These are phyloP conservation scores for Cladobotryum mycophilum DNA, from an alignment of 2,329 filamentous ascomycete genomes.

Conservation along the genomic window DNA sequence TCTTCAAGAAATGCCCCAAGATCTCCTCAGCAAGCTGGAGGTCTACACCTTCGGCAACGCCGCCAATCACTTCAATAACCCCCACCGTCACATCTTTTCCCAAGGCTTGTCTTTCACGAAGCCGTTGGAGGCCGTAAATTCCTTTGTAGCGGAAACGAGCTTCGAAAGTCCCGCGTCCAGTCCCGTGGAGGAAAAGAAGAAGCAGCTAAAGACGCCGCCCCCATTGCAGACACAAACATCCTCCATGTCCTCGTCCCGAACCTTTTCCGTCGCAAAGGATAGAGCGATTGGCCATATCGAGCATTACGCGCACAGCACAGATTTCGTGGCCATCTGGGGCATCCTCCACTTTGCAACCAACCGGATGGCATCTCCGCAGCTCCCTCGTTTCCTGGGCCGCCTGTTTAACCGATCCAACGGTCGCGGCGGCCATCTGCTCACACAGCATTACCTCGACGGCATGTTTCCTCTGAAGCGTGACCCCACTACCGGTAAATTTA, in stretches of 20 bases:
- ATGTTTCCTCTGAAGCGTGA: conserved; percentile 52
- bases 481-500: conserved; percentile 33
- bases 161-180: conserved; percentile 19
- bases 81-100: conserved; percentile 46
- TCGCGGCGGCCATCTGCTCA: conserved; percentile 52
- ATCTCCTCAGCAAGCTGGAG: conserved; percentile 62
- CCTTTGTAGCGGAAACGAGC: conserved; percentile 31
- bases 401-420: conserved; percentile 50
- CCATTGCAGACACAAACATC: conserved; percentile 20
- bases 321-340: conserved; percentile 70
- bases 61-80: conserved; percentile 78
- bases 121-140: conserved; percentile 29
- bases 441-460: conserved; percentile 55
- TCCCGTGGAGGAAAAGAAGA: conserved; percentile 16
- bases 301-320: conserved; percentile 69
- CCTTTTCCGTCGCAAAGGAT: conserved; percentile 33
- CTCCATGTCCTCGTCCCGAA: conserved; percentile 28
- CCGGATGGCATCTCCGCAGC: conserved; percentile 30
- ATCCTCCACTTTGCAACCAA: conserved; percentile 60
- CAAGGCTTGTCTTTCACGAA: conserved; percentile 32
- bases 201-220: conserved; percentile 14
- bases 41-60: conserved; percentile 74
- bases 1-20: conserved; percentile 61
- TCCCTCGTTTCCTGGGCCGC: conserved; percentile 55
- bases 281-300: conserved; percentile 65